Evolutionary conservation across 2,329 filamentous ascomycete species (phyloP).

Genomic region (Aspergillus sp.): DNA sequence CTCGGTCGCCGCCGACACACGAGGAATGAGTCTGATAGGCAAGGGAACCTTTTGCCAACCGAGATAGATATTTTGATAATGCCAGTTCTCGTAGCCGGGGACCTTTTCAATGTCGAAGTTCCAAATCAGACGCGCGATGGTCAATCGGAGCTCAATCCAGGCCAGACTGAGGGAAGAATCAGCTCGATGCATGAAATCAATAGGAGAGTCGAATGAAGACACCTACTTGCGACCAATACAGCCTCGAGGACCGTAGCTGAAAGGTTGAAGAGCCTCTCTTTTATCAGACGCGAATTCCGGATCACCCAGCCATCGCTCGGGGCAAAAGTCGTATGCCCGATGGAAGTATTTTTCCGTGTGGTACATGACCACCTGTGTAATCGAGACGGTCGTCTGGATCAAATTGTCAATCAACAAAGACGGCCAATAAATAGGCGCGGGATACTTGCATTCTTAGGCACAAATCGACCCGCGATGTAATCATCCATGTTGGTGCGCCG

Average conservation of each 20-base stretch:
- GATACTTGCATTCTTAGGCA: conserved; percentile 23
- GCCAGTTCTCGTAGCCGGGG: conserved; percentile 13
- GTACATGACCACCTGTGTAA: conserved; percentile 4
- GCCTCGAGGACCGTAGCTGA: conserved; percentile 10
- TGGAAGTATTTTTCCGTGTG: conserved; percentile 5
- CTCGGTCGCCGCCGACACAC: too few species aligned
- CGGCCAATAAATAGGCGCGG: neutral
- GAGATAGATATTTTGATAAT: conserved; percentile 16
- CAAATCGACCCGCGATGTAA: conserved; percentile 26
- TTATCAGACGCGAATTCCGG: conserved; percentile 23
- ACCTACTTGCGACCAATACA: conserved; percentile 14
- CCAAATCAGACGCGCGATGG: conserved; percentile 20
- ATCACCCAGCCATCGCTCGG: conserved; percentile 22
- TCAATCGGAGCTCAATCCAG: conserved; percentile 20
- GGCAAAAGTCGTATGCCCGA: conserved; percentile 11
- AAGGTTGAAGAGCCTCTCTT: conserved; percentile 16
- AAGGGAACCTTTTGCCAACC: conserved; percentile 19
- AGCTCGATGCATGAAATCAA: neutral
- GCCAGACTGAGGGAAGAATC: conserved; percentile 7
- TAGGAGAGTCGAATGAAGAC: neutral
- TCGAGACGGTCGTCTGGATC: conserved; percentile 2
- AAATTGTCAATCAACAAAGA: neutral
- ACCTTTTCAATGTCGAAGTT: conserved; percentile 18
- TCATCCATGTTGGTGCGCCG: conserved; percentile 14
- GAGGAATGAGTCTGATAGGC: too few species aligned